Evolutionary conservation across 441 rosid genomes (phyloP).

Genomic region (Euphorbia schlechtendalii): DNA sequence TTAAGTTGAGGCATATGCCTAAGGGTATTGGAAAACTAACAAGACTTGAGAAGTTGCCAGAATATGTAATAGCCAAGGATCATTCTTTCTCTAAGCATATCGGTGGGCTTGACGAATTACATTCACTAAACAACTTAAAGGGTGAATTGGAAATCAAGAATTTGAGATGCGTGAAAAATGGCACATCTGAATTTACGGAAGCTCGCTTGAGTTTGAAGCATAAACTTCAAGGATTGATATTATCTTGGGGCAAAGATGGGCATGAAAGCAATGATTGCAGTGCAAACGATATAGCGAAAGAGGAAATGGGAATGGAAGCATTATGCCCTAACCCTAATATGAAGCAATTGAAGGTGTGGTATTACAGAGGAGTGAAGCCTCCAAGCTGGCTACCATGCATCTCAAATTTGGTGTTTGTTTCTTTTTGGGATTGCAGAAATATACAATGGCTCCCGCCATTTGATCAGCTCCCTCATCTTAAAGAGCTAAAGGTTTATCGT

Average conservation of each 20-base stretch:
- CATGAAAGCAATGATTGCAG: too few relatives aligned
- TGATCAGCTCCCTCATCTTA: constrained; percentile 19
- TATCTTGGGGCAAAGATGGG: not conserved
- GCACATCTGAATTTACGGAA: constrained; percentile 6
- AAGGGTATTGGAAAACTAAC: constrained; percentile 20
- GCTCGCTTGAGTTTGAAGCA: constrained; percentile 1
- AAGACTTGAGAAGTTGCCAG: constrained; percentile 4
- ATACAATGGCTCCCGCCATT: too few relatives aligned
- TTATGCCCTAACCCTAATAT: constrained; percentile 7
- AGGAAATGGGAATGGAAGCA: too few relatives aligned
- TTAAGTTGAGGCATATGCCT: constrained; percentile 19
- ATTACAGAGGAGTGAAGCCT: constrained; percentile 14
- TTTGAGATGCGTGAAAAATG: not conserved
- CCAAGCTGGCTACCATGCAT: constrained; percentile 19
- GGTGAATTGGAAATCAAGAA: not conserved
- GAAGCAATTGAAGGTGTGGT: not conserved
- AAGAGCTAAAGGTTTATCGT: accelerated
- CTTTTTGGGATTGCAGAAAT: not conserved
- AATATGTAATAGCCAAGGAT: constrained; percentile 9
- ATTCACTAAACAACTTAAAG: constrained; percentile 15
- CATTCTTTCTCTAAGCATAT: not conserved
- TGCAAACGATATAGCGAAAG: not conserved
- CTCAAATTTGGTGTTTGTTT: constrained; percentile 3
- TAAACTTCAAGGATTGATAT: not conserved
- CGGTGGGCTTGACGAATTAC: constrained; percentile 18